Conservation (phyloP, 108 stramenopile genomes). For the Skeletonema marinoi region DNA sequence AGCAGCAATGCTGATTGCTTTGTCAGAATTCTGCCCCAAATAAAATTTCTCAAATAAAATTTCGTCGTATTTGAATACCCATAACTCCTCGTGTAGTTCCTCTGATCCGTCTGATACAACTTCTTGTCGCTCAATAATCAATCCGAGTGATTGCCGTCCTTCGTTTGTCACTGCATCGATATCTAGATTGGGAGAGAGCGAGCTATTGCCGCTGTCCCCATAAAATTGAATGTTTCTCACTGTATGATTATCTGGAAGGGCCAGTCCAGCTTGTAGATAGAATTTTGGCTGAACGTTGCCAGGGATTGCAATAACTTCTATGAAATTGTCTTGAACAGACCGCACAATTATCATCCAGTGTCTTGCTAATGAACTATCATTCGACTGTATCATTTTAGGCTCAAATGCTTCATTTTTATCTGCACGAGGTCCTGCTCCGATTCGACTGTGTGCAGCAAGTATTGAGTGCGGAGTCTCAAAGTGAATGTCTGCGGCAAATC, state of each 20-base stretch:
- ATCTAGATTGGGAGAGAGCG: constrained; percentile 54
- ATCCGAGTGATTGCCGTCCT: constrained; percentile 65
- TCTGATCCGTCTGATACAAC: constrained; percentile 4
- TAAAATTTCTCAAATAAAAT: constrained; percentile 50
- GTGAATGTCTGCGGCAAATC: not conserved
- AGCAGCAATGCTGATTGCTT: constrained; percentile 14
- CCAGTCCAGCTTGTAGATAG: constrained; percentile 49
- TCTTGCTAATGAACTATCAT: constrained; percentile 22
- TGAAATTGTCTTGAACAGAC: constrained; percentile 12
- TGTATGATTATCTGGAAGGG: constrained; percentile 20
- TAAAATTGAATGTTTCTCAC: constrained; percentile 64
- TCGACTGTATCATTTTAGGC: constrained; percentile 20
- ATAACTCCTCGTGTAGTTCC: constrained; percentile 46
- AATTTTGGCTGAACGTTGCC: constrained; percentile 17
- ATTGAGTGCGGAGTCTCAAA: not conserved
- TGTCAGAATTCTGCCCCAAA: constrained; percentile 6
- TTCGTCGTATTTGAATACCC: constrained; percentile 60
- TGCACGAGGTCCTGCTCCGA: constrained; percentile 1
- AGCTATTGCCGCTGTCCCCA: constrained; percentile 75
- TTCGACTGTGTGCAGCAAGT: not conserved
- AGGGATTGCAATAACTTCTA: constrained; percentile 67
- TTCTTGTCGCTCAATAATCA: constrained; percentile 35
- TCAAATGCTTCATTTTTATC: constrained; percentile 25
- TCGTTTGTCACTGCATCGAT: constrained; percentile 56
- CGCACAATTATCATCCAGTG: constrained; percentile 66